Evolutionary conservation across 495 filamentous ascomycete genomes (phyloP), one percentile per base, ranked within the genome.

Genomic region (Opeltia flavorubescens): DNA sequence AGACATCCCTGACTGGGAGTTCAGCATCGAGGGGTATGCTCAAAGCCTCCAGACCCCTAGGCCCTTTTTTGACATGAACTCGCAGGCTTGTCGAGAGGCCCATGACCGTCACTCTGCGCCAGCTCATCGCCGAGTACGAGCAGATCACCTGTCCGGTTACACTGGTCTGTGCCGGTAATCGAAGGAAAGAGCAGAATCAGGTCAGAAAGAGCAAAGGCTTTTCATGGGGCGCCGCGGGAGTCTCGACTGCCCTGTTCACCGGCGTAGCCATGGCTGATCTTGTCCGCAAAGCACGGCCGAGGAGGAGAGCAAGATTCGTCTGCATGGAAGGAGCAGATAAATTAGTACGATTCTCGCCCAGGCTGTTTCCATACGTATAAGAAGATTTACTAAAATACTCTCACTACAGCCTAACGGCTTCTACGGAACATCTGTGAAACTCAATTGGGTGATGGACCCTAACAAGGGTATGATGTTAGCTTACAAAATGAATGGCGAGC

Each of bases 291-390:
- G 86, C 86, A 4, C 75, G 66, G 40, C 87, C 87, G 0, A 65
- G 69, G 47, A 75, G 79, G 41, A 75, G 71, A 43, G 89, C 88
- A 6, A 80, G 74, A 52, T 95, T 88, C 62, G 77, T 95, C 35
- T 94, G 84, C 60, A 94, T 96, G 75, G 89, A 94, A 58, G 89
- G 89, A 12, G 88, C 87, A 0, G 89, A 95, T 56, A 81, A 83
- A 55, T 57, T 94, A 40, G 76, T 80, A 62, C 54, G 70, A 54
- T 42, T 5, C 20, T 6, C 35, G 9, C 13, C 43, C 11, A 27
- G 26, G 26, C 17, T n/a, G 27, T n/a, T 24, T 25, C 29, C 17
- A 18, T 36, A 18, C 30, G 28, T 9, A 31, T 47, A 35, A 24
- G 40, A 41, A 13, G 17, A n/a, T 25, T 23, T 26, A 21, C 38